These are phyloP conservation scores for Metarhizium robertsii DNA, from an alignment of 2,329 filamentous ascomycete genomes.

Conservation along the genomic window DNA sequence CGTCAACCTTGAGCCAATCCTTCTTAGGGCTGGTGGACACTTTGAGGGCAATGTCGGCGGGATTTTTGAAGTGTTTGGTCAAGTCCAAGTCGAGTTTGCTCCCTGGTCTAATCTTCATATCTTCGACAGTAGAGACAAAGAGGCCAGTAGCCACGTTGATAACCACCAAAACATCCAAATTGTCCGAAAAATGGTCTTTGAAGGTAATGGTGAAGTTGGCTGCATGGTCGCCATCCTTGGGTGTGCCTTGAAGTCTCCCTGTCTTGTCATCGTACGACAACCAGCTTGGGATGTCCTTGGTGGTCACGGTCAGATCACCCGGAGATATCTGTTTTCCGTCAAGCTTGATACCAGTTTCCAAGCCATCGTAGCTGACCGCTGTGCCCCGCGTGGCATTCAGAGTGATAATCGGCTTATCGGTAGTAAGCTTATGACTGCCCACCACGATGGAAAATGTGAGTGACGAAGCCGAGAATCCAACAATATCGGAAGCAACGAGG, in stretches of 20 bases:
- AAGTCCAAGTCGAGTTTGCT: slow-evolving; percentile 33
- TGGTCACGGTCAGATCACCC: slow-evolving; percentile 43
- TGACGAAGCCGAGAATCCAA: slow-evolving; percentile 63
- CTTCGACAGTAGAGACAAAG: slow-evolving; percentile 30
- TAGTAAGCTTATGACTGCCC: slow-evolving; percentile 59
- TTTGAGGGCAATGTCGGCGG: slow-evolving; percentile 27
- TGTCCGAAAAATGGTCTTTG: slow-evolving; percentile 49
- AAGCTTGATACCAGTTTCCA: slow-evolving; percentile 43
- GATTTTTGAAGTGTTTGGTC: slow-evolving; percentile 29
- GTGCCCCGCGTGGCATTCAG: slow-evolving; percentile 48
- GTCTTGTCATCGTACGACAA: slow-evolving; percentile 53
- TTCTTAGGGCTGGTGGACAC: slow-evolving; percentile 25
- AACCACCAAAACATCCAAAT: slow-evolving; percentile 43
- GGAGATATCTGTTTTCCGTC: slow-evolving; percentile 43
- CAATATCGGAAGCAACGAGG: slow-evolving; percentile 68
- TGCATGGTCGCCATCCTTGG: slow-evolving; percentile 47
- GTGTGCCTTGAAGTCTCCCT: slow-evolving; percentile 55
- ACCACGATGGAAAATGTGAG: slow-evolving; percentile 64
- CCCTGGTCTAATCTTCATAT: slow-evolving; percentile 31
- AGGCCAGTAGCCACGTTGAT: slow-evolving; percentile 27
- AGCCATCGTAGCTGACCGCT: slow-evolving; percentile 40
- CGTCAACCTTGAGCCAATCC: slow-evolving; percentile 34
- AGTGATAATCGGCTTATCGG: slow-evolving; percentile 45
- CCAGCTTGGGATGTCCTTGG: slow-evolving; percentile 55
- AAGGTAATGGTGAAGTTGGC: slow-evolving; percentile 55